Evolutionary conservation across 2,329 filamentous ascomycete species (phyloP).

Genomic region (Fusarium xylarioides): DNA sequence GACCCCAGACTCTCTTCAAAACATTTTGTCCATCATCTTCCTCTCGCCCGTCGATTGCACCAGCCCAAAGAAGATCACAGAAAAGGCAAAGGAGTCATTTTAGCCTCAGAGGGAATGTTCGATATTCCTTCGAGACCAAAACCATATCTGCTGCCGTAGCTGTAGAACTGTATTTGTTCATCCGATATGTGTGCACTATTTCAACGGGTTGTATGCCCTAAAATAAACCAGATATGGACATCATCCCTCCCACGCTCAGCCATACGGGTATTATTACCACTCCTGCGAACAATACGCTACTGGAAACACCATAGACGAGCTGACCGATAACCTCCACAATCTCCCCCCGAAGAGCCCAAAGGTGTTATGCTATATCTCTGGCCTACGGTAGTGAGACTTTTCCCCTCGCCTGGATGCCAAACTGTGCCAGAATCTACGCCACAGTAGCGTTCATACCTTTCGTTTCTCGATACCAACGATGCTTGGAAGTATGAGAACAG

Average conservation of each 20-base stretch:
- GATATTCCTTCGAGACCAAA: too few relatives aligned
- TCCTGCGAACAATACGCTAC: accelerated
- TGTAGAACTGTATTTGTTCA: background rate
- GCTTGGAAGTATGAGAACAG: background rate
- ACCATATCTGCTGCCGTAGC: background rate
- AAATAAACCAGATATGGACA: accelerated
- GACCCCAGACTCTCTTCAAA: background rate
- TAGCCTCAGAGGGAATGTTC: background rate
- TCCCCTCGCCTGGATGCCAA: accelerated
- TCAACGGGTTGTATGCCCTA: accelerated
- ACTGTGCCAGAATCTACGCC: accelerated
- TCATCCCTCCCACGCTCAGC: background rate
- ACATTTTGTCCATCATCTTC: background rate
- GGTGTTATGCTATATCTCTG: accelerated
- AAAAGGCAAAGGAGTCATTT: background rate
- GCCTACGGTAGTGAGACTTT: background rate
- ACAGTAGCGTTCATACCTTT: accelerated
- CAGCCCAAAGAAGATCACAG: background rate
- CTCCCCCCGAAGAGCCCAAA: accelerated
- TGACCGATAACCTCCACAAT: background rate
- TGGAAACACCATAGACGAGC: accelerated
- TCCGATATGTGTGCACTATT: background rate
- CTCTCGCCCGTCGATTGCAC: background rate
- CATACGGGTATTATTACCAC: accelerated
- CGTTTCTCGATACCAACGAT: background rate